These are phyloP conservation scores for Pythium dissimile DNA, from an alignment of 352 stramenopile genomes.

Conservation along the genomic window DNA sequence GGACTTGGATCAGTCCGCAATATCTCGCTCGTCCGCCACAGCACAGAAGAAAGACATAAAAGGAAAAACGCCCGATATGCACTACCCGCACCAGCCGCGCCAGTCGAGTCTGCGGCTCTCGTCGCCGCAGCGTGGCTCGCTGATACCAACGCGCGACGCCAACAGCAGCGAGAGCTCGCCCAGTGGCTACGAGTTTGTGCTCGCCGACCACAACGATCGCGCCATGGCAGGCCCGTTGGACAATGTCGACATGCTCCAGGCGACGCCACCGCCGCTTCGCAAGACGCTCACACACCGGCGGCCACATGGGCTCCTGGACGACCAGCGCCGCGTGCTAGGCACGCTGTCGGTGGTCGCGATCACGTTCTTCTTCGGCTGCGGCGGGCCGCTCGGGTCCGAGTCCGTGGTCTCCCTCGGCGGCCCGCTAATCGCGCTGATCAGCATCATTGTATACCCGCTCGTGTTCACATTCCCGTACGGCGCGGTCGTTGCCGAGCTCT, in stretches of 20 bases:
- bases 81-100: not conserved
- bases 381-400: constrained; percentile 14
- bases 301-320: not conserved
- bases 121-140: not conserved
- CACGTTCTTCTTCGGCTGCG: constrained; percentile 41
- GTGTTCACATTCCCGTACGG: constrained; percentile 85
- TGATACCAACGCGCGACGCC: not conserved
- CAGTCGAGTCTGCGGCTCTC: constrained; percentile 3
- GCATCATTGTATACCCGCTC: constrained; percentile 72
- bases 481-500: constrained; percentile 84
- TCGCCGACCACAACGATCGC: constrained; percentile 1
- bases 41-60: too few relatives aligned
- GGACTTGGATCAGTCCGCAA: not conserved
- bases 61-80: too few relatives aligned
- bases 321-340: constrained; percentile 1
- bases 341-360: constrained; percentile 18
- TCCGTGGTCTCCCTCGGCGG: constrained; percentile 16
- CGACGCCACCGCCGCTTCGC: not conserved
- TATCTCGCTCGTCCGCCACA: not conserved
- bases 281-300: not conserved
- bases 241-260: constrained; percentile 9
- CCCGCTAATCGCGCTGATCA: constrained; percentile 58
- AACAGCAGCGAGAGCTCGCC: not conserved
- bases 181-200: constrained; percentile 3
- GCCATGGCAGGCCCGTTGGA: too few relatives aligned